Base-by-base conservation (phyloP, 2,329 filamentous ascomycete genomes). In the Hortaea werneckii region DNA sequence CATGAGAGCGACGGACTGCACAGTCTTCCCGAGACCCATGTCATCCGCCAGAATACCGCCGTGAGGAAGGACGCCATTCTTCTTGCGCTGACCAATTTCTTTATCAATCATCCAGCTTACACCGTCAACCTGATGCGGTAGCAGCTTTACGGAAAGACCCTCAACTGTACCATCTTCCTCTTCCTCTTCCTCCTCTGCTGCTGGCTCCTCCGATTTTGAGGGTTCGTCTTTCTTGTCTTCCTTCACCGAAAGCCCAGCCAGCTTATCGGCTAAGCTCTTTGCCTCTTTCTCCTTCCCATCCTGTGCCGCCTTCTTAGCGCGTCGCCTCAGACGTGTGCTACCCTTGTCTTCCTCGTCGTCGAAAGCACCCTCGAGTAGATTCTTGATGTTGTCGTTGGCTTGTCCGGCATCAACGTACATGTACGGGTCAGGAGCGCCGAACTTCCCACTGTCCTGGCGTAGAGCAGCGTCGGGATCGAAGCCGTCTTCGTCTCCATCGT, bases 41-140 rank as follows among this genome's bases (percentile, higher is more conserved):
- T 98, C 92, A 59, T 98, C 92, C 12, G 92, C 92, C 32, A 98
- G 76, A 52, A 98, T 94, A 12, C 92, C 92, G 32, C 92, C 92
- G 57, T 94, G 92, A 29, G 90, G 88, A 7, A 94, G 77, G 1
- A 79, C 73, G 3, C 77, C 78, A 48, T 85, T 86, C 56, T 83
- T 84, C 69, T 92, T 95, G 50, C 85, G 80, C 12, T 81, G 80
- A 2, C 90, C 89, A 8, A 87, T 81, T 67, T 98, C 92, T 58
- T 94, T 87, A 48, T 89, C 85, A 46, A 78, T 83, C 87, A 98
- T 95, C 90, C 92, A 98, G 46, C 83, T 79, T 1, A 96, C 83
- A 57, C 92, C 92, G 46, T 95, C 87, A 10, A 95, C 80, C 66
- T 98, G 92, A 67, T 98, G 92, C 4, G 89, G 90, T 0, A 98